Evolutionary conservation across 441 rosid species (phyloP).

Genomic region (Kokia cookei): DNA sequence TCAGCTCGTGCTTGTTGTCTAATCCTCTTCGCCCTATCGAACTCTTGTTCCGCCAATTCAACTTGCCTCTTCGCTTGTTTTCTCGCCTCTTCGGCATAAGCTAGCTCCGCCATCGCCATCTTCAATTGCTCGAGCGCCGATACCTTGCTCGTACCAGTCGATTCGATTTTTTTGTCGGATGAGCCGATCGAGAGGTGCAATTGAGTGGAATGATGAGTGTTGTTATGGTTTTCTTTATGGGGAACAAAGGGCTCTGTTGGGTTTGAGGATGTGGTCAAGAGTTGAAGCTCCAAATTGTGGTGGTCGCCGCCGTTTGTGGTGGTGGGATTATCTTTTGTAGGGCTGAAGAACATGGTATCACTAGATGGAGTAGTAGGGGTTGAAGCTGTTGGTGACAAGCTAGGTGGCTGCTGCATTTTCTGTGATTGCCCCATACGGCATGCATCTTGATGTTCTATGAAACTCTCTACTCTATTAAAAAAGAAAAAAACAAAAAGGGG

Average conservation of each 20-base stretch:
- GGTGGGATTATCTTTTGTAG: slow-evolving; percentile 12
- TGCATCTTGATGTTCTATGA: slow-evolving; percentile 84
- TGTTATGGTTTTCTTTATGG: slow-evolving; percentile 22
- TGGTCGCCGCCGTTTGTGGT: slow-evolving; percentile 10
- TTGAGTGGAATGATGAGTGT: slow-evolving; percentile 27
- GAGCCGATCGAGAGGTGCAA: slow-evolving; percentile 55
- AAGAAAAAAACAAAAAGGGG: background rate
- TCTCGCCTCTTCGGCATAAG: slow-evolving; percentile 50
- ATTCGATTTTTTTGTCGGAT: slow-evolving; percentile 14
- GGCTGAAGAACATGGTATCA: slow-evolving; percentile 33
- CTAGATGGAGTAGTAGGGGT: slow-evolving; percentile 46
- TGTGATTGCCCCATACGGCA: slow-evolving; percentile 45
- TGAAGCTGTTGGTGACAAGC: slow-evolving; percentile 52
- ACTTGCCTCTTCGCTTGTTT: slow-evolving; percentile 46
- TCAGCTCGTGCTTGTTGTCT: slow-evolving; percentile 71
- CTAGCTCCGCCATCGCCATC: slow-evolving; percentile 46
- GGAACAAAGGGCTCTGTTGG: slow-evolving; percentile 8
- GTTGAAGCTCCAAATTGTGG: slow-evolving; percentile 56
- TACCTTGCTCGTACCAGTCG: slow-evolving; percentile 6
- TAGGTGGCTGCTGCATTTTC: slow-evolving; percentile 32
- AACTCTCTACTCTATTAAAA: slow-evolving; percentile 71
- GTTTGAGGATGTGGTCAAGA: slow-evolving; percentile 28
- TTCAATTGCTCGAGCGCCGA: slow-evolving; percentile 28
- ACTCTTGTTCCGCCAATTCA: slow-evolving; percentile 60
- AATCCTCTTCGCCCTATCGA: slow-evolving; percentile 60